Conservation (phyloP, 73 alveolate genomes). For the Uronychia setigera region DNA sequence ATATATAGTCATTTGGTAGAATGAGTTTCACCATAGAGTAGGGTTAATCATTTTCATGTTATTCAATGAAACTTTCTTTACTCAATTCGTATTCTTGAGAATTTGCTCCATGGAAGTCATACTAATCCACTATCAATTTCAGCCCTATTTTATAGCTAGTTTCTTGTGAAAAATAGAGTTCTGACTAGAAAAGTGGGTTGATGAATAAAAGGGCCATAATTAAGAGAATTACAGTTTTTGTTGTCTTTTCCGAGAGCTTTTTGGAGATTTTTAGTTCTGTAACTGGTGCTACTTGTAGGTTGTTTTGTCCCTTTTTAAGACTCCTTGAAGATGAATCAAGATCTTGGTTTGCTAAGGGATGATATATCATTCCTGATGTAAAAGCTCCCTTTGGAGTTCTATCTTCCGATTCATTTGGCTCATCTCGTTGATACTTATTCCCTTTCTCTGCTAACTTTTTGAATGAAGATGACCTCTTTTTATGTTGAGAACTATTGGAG, state of each 20-base stretch:
- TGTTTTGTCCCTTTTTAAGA: no score
- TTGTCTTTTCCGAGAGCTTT: slow-evolving; percentile 51
- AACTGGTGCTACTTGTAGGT: no score
- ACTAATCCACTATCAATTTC: neutral
- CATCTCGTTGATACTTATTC: neutral
- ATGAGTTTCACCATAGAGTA: slow-evolving; percentile 1
- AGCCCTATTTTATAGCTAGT: slow-evolving; percentile 5
- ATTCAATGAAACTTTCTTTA: neutral
- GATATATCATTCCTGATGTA: no score
- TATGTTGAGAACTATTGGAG: no score
- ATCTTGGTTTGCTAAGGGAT: no score
- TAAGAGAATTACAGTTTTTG: slow-evolving; percentile 44
- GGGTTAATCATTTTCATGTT: neutral
- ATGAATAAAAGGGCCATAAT: slow-evolving; percentile 54
- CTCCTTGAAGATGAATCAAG: no score
- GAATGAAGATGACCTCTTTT: no score
- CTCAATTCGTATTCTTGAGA: neutral
- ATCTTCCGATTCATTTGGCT: neutral
- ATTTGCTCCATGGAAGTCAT: neutral
- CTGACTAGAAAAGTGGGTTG: slow-evolving; percentile 11
- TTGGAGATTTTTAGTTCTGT: slow-evolving; percentile 50
- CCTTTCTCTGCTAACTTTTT: neutral
- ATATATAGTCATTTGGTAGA: neutral
- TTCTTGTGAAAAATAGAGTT: slow-evolving; percentile 2
- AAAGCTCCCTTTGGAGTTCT: neutral